Base-by-base conservation (phyloP, 73 alveolate species). In the Symbiodinium natans region DNA sequence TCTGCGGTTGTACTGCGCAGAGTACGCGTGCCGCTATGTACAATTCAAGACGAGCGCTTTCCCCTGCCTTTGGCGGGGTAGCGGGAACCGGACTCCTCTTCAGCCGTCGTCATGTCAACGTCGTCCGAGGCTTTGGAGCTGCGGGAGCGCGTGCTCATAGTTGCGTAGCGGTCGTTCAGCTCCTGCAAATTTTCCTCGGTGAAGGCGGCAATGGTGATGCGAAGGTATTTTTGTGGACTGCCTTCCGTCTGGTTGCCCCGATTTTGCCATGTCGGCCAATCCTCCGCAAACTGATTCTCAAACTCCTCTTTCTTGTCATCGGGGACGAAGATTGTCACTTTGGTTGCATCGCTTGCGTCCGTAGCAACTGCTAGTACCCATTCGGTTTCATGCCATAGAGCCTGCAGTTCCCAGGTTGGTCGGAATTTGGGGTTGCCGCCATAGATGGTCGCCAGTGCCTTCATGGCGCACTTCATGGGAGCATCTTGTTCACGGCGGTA, bases 401-500 rank as follows among this genome's bases (percentile, higher is more conserved):
- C 89, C 42, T 82, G 46, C 36, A 82, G 23, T 21, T 36, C 89
- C 89, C 41, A 82, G 56, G 41, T 40, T 33, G 89, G 89, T 43
- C 89, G 40, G 56, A 82, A 82, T n/a, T 82, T 82, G 71, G 89
- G 89, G 71, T 82, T 82, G 71, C 42, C 63, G 21, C 89, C 71
- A 21, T 38, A 38, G 63, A 82, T 19, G 71, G 89, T 39, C 63
- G 89, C 77, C 92, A 83, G 41, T 56, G 77, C 48, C 92, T 83
- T 83, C 77, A 83, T 42, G 8, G 88, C 89, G 86, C 86, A 77
- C 27, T 77, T 77, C 46, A 77, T 77, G 41, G 86, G 86, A 41
- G 68, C 90, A 80, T 80, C 59, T 41, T 82, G 92, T 82, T 82
- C 92, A 41, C 92, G 68, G 40, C 92, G 73, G 73, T 41, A 82